Conservation (phyloP, 345 rosid species). For the Kernera saxatilis region DNA sequence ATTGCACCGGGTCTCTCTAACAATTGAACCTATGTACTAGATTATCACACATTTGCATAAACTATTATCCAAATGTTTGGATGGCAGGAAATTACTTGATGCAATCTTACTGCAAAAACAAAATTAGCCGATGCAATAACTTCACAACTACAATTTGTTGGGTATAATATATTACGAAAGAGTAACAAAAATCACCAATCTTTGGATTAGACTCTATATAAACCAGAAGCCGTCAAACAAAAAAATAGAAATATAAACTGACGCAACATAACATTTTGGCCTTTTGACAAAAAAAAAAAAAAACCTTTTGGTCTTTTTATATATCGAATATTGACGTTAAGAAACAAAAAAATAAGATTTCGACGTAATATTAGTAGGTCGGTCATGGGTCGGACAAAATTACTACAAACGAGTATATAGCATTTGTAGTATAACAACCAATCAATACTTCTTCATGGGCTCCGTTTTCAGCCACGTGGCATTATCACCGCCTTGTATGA, state of each 20-base stretch:
- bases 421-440: not conserved
- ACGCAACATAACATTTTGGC: too few relatives aligned
- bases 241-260: too few relatives aligned
- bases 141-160: too few relatives aligned
- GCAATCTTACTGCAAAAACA: not conserved
- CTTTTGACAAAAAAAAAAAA: too few relatives aligned
- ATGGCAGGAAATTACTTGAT: not conserved
- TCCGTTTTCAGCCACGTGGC: not conserved
- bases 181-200: not conserved
- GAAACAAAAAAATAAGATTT: not conserved
- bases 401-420: not conserved
- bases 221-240: not conserved
- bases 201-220: not conserved
- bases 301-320: too few relatives aligned
- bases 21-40: too few relatives aligned
- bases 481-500: not conserved
- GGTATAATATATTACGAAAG: not conserved
- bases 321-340: too few relatives aligned
- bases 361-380: constrained; percentile 2
- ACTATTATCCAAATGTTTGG: not conserved
- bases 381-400: not conserved
- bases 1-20: too few relatives aligned
- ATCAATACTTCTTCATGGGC: not conserved
- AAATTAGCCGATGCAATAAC: not conserved
- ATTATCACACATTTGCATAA: too few relatives aligned